A percentile compares a stretch with the other conserved stretches of the same genome.
These are phyloP conservation scores for Auriculariales sp. DNA, from an alignment of 768 basidiomycete species.

Conservation along the genomic window DNA sequence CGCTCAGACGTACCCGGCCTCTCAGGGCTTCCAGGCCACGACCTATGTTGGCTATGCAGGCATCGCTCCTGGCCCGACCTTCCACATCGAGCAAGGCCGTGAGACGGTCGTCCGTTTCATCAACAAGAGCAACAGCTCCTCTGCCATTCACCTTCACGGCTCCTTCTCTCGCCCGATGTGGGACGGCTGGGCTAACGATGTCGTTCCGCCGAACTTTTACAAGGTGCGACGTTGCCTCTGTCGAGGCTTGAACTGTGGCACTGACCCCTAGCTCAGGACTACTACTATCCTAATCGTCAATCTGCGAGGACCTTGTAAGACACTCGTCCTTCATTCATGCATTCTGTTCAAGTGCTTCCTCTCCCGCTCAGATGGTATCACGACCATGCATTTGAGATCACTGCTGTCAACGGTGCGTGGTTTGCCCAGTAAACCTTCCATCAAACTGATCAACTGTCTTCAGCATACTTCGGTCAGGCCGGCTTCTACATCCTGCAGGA, in stretches of 20 bases:
- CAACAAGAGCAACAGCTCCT: neutral
- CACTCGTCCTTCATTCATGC: no score
- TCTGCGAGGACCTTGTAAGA: no score
- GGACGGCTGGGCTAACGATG: neutral
- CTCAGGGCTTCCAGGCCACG: neutral
- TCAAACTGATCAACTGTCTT: neutral
- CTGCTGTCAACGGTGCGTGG: neutral
- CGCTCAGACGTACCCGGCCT: neutral
- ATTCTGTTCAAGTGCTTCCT: no score
- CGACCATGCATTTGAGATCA: neutral
- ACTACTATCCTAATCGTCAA: no score
- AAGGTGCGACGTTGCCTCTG: no score
- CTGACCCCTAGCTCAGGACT: no score
- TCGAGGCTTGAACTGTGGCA: no score
- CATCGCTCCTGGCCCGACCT: neutral
- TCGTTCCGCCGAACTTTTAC: neutral
- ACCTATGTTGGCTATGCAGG: neutral
- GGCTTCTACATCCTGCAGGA: conserved; percentile 1
- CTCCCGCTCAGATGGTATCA: no score
- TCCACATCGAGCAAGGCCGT: neutral
- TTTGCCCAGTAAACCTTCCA: neutral
- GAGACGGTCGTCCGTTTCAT: neutral
- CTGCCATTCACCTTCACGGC: neutral
- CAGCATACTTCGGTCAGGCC: neutral
- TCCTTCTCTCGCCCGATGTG: neutral